Evolutionary conservation across 768 basidiomycete species (phyloP), one percentile per base, ranked within the genome.

Genomic region (Suillus weaverae): DNA sequence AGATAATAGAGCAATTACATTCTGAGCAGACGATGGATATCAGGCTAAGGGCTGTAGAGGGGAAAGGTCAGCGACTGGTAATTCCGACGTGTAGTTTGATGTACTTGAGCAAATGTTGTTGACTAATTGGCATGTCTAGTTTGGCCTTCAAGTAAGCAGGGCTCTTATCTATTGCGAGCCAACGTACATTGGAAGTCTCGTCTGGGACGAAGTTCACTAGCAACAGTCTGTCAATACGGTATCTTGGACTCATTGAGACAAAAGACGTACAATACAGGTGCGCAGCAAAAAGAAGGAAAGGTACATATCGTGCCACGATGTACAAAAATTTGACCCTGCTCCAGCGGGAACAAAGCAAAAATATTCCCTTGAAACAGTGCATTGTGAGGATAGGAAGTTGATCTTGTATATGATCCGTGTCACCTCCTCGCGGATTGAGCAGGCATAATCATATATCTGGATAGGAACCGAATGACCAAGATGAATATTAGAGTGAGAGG

Each of bases 21-120:
- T 64, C 63, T 14, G 63, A 61, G 50, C 59, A 64, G 35, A 61
- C 13, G 4, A 51, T 38, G 18, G 63, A 64, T 32, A 64, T 16
- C 18, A n/a, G 22, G 26, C 59, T 64, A 6, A 64, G 50, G 8
- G 14, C 63, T 64, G 41, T 35, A 30, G 43, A n/a, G 36, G 3
- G 7, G 38, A 32, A 64, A 35, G 10, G 26, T 61, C 41, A 38
- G 30, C 4, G n/a, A 32, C 10, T 30, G 5, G 20, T 22, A 48
- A 16, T 53, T 32, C 16, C 35, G 11, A 22, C 7, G 8, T 13
- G 26, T 38, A 13, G 11, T 32, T 33, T 38, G 43, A 64, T 39
- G 39, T 9, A 64, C 63, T 2, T 53, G 63, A 61, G 33, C 44
- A 61, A n/a, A 61, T 32, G 8, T 46, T 60, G 30, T 64, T 48